phyloP scores from a whole-genome alignment of 805 yeast genomes.

The Scheffersomyces coipomensis region DNA sequence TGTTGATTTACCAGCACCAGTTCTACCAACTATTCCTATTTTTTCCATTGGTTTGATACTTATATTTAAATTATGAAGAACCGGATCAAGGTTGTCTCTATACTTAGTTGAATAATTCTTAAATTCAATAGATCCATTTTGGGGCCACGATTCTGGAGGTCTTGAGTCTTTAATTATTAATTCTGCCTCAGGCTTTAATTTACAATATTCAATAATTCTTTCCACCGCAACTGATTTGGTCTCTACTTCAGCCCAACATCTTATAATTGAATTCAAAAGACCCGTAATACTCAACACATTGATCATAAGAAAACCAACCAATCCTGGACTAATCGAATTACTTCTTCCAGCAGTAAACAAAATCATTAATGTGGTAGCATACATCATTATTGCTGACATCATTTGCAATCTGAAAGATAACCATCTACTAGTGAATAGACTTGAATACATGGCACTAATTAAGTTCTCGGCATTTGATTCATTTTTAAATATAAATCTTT shows the following conservation, averaged over 20 bases:
- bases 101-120: conserved; percentile 76
- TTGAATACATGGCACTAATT: conserved; percentile 17
- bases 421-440: conserved; percentile 29
- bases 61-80: conserved; percentile 65
- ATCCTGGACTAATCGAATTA: conserved; percentile 26
- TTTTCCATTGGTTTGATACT: conserved; percentile 73
- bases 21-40: conserved; percentile 93
- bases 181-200: conserved; percentile 41
- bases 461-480: conserved; percentile 20
- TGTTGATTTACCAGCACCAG: conserved; percentile 95
- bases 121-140: conserved; percentile 65
- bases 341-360: conserved; percentile 19
- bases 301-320: conserved; percentile 39
- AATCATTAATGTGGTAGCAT: conserved; percentile 23
- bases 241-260: conserved; percentile 35
- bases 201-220: conserved; percentile 35
- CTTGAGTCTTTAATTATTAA: conserved; percentile 33
- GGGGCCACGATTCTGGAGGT: conserved; percentile 67
- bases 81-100: conserved; percentile 79
- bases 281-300: conserved; percentile 30
- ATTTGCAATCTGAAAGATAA: conserved; percentile 34
- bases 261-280: conserved; percentile 27
- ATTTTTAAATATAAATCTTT: conserved; percentile 23
- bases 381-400: conserved; percentile 30
- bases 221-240: conserved; percentile 32